phyloP scores from a whole-genome alignment of 1,284 basidiomycete genomes.

The Meripilus lineatus region DNA sequence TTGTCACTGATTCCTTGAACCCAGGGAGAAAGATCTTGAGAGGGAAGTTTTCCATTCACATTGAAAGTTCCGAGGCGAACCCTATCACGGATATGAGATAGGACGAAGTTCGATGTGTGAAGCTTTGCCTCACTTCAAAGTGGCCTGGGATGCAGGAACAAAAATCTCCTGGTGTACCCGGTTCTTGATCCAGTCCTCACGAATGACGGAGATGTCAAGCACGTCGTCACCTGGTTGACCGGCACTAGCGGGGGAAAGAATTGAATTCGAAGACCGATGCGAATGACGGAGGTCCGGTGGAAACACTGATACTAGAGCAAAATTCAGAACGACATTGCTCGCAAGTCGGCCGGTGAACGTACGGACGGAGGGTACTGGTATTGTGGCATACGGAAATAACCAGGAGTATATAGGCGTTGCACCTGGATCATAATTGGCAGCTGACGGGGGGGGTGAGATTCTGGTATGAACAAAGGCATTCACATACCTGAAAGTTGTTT shows the following conservation, averaged over 20 bases:
- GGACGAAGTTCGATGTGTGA: background rate
- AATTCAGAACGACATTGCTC: too few relatives aligned
- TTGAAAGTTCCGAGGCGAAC: conserved; percentile 64
- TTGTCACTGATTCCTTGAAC: conserved; percentile 23
- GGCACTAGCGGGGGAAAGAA: conserved; percentile 54
- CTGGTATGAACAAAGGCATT: background rate
- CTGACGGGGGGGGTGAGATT: conserved; percentile 3
- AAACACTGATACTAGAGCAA: conserved; percentile 30
- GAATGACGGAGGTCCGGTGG: conserved; percentile 50
- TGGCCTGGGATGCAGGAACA: background rate
- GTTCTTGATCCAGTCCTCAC: conserved; percentile 57
- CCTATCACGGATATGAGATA: background rate
- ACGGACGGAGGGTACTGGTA: conserved; percentile 7
- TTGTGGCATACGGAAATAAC: conserved; percentile 14
- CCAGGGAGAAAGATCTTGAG: conserved; percentile 60
- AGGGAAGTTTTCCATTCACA: conserved; percentile 69
- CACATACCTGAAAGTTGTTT: conserved; percentile 35
- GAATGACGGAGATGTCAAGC: conserved; percentile 49
- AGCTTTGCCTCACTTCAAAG: conserved; percentile 2
- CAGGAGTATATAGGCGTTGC: conserved; percentile 13
- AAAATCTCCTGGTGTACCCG: conserved; percentile 12
- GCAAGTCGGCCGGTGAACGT: conserved; percentile 4
- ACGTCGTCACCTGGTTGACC: conserved; percentile 58
- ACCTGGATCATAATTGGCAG: conserved; percentile 13
- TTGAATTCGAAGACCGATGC: conserved; percentile 39